Base-by-base conservation (phyloP, 768 basidiomycete species). In the Pleurotus tuber-regium region DNA sequence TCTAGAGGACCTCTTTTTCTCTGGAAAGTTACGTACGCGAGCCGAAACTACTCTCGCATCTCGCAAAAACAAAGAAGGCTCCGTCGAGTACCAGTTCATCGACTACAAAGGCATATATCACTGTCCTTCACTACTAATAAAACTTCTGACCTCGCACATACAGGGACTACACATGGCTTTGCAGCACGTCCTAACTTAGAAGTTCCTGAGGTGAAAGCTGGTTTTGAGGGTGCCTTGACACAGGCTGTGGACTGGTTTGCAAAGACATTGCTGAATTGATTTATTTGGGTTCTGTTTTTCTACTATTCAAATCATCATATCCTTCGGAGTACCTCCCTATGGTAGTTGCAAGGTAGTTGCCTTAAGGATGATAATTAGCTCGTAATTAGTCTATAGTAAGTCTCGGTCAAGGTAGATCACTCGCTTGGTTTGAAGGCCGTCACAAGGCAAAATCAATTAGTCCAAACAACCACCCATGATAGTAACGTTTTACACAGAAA, bases 101-200 rank as follows among this genome's bases (percentile, higher is more conserved):
- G 64, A 64, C 4, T 78, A 76, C 51, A 70, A 71, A 68, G 76
- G 77, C 75, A 16, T n/a, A 24, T 33, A 19, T 18, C 12, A 25
- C 19, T 21, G 11, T 38, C 35, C 18, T 33, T 35, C 30, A 10
- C 18, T 16, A 23, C 28, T 18, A 3, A 11, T n/a, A 48, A 2
- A 28, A 44, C 24, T 23, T 21, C 21, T n/a, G 28, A 23, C 12
- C 28, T 11, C 3, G 12, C n/a, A 29, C 43, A 19, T 38, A 9
- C 54, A 77, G 75, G 72, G 6, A 76, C 75, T 5, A 59, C 69
- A 3, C 78, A 79, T 53, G 76, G 78, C 6, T 79, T 77, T 52
- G 74, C 70, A 19, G 64, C 67, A 9, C 67, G 73, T 9, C 78
- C 77, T 2, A 70, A 75, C 36, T 44, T 74, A 11, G 60, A 59